These are phyloP conservation scores for Alternaria sp. DNA, from an alignment of 2,329 filamentous ascomycete species.

Conservation along the genomic window DNA sequence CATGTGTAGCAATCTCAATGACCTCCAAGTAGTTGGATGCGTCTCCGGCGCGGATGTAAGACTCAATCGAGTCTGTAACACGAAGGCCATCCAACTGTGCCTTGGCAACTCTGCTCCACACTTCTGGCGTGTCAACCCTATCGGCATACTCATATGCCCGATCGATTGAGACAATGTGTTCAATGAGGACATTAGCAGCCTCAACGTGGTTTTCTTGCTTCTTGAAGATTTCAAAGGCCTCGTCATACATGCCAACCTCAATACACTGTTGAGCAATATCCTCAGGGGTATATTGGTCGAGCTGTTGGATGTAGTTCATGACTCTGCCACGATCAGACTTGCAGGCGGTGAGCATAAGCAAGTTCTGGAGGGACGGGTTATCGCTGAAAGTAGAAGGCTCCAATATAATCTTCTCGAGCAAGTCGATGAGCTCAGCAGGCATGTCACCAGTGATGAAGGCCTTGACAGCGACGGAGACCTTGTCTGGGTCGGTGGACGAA, in stretches of 20 bases:
- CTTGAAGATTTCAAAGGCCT: constrained; percentile 98
- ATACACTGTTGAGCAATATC: constrained; percentile 95
- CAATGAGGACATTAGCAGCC: constrained; percentile 90
- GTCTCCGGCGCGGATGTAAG: constrained; percentile 94
- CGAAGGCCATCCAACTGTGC: constrained; percentile 96
- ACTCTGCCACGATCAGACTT: constrained; percentile 95
- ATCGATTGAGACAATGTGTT: constrained; percentile 97
- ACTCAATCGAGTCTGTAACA: constrained; percentile 90
- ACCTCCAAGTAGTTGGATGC: constrained; percentile 94
- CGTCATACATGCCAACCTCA: constrained; percentile 92
- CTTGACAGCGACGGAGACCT: constrained; percentile 93
- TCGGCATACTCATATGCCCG: constrained; percentile 95
- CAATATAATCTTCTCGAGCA: constrained; percentile 98
- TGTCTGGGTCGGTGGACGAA: constrained; percentile 82
- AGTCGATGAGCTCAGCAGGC: constrained; percentile 92
- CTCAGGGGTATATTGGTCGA: constrained; percentile 87
- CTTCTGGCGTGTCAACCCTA: constrained; percentile 89
- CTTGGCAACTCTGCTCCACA: constrained; percentile 99
- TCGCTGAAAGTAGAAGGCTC: constrained; percentile 99
- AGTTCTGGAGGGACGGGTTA: constrained; percentile 94
- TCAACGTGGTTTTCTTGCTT: constrained; percentile 90
- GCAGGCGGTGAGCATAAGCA: constrained; percentile 93
- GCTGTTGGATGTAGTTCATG: constrained; percentile 93
- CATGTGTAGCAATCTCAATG: constrained; percentile 92
- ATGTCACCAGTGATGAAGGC: constrained; percentile 91